Evolutionary conservation across 345 rosid species (phyloP), one percentile per base, ranked within the genome.

Genomic region (Salix purpurea): DNA sequence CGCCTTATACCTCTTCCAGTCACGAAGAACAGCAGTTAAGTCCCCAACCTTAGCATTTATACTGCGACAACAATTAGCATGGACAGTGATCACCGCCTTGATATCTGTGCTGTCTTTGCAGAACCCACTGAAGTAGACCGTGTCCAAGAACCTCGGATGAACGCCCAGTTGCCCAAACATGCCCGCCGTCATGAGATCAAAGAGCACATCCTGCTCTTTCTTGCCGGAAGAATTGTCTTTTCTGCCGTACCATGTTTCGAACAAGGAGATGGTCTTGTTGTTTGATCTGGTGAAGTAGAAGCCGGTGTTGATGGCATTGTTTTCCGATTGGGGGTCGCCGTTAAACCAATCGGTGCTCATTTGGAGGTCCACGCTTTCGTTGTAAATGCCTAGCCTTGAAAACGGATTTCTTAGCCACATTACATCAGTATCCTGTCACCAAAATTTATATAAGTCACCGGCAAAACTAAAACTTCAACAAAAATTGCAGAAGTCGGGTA

Each of bases 351-450:
- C 84, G 1, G 75, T 81, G 5, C 84, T 81, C 1, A 81, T 50
- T 62, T 81, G 78, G n/a, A 81, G 67, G 73, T 81, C 84, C 28
- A 77, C 13, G 3, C 37, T 81, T 32, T 67, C 62, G 39, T 73
- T 81, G 3, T 58, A 23, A 23, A 9, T 48, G 71, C 60, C 69
- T 48, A 81, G 50, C n/a, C 50, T 73, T 28, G 80, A 52, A 65
- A 81, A 61, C 23, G 84, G 84, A 66, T 81, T 81, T 71, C 84
- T 77, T 1, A 81, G 77, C 84, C 81, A 81, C 78, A 81, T 39
- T 0, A 77, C 80, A 39, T 81, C 84, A 1, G 60, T 56, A 52
- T 81, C 81, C 84, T 81, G 78, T 50, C 30, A 46, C 19, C 16
- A 10, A 50, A 23, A 23, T 3, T 4, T n/a, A 24, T 10, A 23